A percentile compares a stretch with the other conserved stretches of the same genome.
Conservation (phyloP, 2,329 filamentous ascomycete species). For the Rachicladosporium sp. region DNA sequence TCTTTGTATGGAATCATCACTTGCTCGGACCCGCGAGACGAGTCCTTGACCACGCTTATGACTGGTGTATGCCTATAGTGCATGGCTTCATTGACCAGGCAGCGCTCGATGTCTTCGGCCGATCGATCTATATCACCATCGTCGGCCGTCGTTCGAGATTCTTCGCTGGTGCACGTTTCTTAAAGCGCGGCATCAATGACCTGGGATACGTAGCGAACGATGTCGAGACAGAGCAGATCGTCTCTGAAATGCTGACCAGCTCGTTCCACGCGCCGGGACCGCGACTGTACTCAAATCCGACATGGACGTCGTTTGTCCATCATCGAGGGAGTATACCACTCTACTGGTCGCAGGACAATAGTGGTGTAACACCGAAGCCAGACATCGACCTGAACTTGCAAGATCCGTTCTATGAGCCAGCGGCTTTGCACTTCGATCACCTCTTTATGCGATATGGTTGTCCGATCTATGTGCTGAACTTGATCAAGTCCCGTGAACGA, state of each 20-base stretch:
- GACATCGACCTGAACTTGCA: conserved; percentile 92
- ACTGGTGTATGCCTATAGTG: conserved; percentile 93
- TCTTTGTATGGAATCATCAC: conserved; percentile 98
- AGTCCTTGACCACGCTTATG: conserved; percentile 66
- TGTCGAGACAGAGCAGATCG: conserved; percentile 96
- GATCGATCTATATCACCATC: conserved; percentile 80
- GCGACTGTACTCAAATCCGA: conserved; percentile 72
- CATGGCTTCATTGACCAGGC: conserved; percentile 95
- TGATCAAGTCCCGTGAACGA: conserved; percentile 75
- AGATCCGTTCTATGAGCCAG: conserved; percentile 89
- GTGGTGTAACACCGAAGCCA: conserved; percentile 88
- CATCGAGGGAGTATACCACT: conserved; percentile 93
- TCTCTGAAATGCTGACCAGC: conserved; percentile 85
- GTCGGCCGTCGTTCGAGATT: conserved; percentile 84
- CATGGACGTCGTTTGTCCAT: conserved; percentile 92
- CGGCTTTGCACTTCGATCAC: conserved; percentile 88
- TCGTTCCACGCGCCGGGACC: conserved; percentile 90
- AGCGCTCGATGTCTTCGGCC: conserved; percentile 61
- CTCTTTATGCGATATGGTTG: conserved; percentile 87
- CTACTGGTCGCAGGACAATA: conserved; percentile 95
- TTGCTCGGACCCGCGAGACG: conserved; percentile 63
- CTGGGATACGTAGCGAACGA: conserved; percentile 94
- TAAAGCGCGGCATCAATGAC: conserved; percentile 92
- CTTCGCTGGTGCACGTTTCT: conserved; percentile 85
- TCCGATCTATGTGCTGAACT: conserved; percentile 80